Conservation (phyloP, 805 yeast genomes). For the Lipomyces sp. region DNA sequence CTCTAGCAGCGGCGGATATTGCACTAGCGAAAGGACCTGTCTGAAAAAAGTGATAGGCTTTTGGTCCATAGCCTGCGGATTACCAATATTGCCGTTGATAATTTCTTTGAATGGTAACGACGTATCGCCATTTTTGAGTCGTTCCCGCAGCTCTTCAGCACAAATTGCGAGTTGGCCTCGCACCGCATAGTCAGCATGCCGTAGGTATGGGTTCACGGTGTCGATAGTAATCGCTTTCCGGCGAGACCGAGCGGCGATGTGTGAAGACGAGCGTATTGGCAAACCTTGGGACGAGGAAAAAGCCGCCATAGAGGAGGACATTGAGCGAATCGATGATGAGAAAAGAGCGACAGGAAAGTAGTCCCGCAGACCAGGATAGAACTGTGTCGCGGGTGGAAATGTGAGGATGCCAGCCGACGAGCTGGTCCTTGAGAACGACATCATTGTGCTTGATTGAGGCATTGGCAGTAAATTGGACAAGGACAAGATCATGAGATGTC, state of each 20-base stretch:
- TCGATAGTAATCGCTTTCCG: conserved; percentile 46
- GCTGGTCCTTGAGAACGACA: conserved; percentile 6
- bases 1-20: conserved; percentile 73
- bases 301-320: background rate
- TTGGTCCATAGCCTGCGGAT: conserved; percentile 96
- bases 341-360: background rate
- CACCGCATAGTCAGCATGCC: conserved; percentile 93
- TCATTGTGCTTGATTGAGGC: background rate
- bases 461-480: background rate
- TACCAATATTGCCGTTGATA: conserved; percentile 92
- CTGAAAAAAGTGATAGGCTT: conserved; percentile 94
- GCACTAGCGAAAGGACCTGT: conserved; percentile 83
- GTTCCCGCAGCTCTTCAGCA: conserved; percentile 78
- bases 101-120: conserved; percentile 77
- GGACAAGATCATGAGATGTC: no score
- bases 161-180: conserved; percentile 92
- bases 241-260: conserved; percentile 13
- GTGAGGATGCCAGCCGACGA: conserved; percentile 9
- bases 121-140: conserved; percentile 58
- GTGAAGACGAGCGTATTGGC: background rate
- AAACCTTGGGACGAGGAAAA: background rate
- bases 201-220: conserved; percentile 73
- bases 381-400: background rate
- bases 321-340: conserved; percentile 3
- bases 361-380: background rate